Conservation (phyloP, 2,329 filamentous ascomycete species). For the Shiraia sp. region DNA sequence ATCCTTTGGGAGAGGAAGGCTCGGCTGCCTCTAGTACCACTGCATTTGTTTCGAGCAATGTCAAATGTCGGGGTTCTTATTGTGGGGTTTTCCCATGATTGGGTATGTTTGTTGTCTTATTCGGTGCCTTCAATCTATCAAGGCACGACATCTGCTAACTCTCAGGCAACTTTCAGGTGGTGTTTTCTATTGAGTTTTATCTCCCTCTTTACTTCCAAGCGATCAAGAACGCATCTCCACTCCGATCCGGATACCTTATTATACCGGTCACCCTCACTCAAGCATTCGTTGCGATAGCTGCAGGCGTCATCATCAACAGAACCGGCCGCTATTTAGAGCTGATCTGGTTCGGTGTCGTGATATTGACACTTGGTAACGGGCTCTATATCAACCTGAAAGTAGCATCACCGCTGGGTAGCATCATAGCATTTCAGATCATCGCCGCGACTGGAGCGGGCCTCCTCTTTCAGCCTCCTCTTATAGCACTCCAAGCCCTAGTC, state of each 20-base stretch:
- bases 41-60: slow-evolving; percentile 58
- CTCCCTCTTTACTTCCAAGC: slow-evolving; percentile 72
- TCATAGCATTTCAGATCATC: slow-evolving; percentile 53
- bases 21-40: slow-evolving; percentile 65
- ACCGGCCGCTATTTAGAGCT: slow-evolving; percentile 38
- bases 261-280: slow-evolving; percentile 56
- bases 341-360: slow-evolving; percentile 15
- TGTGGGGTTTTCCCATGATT: too few relatives aligned
- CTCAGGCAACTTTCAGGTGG: slow-evolving; percentile 50
- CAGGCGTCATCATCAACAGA: slow-evolving; percentile 48
- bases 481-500: slow-evolving; percentile 56
- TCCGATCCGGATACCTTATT: slow-evolving; percentile 60
- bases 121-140: too few relatives aligned
- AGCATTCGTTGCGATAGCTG: slow-evolving; percentile 45
- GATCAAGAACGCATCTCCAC: slow-evolving; percentile 60
- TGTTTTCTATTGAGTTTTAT: slow-evolving; percentile 67
- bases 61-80: slow-evolving; percentile 60
- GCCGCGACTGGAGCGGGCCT: slow-evolving; percentile 52
- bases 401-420: slow-evolving; percentile 10
- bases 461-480: slow-evolving; percentile 55
- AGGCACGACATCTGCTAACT: too few relatives aligned
- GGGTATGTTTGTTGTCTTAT: too few relatives aligned
- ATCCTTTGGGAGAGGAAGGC: slow-evolving; percentile 64
- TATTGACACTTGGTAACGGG: slow-evolving; percentile 16
- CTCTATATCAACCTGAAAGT: slow-evolving; percentile 14